Percentiles rank a stretch among this genome's conserved stretches.
Evolutionary conservation across 202 grass and related monocot species (phyloP).

Genomic region (Eragrostis tef): DNA sequence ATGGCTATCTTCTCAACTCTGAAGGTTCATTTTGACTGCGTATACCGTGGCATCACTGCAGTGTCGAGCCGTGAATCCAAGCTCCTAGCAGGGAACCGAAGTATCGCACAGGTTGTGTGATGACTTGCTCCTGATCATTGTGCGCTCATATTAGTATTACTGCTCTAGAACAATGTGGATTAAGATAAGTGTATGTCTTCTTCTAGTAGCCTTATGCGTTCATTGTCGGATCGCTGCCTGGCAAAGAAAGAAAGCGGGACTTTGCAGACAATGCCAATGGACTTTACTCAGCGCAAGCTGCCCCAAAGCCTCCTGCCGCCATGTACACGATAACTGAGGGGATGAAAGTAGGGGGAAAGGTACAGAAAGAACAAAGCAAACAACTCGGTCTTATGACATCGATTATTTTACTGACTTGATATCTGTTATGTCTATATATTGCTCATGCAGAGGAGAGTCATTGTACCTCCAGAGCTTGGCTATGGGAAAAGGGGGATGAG

Average conservation of each 20-base stretch:
- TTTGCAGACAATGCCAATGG: slow-evolving; percentile 85
- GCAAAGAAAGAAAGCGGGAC: slow-evolving; percentile 87
- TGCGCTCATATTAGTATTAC: neutral
- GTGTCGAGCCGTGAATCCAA: slow-evolving; percentile 90
- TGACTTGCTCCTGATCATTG: slow-evolving; percentile 10
- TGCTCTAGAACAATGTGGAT: slow-evolving; percentile 3
- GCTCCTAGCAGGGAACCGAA: slow-evolving; percentile 83
- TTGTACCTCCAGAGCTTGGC: slow-evolving; percentile 78
- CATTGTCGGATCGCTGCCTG: slow-evolving; percentile 78
- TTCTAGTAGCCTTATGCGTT: slow-evolving; percentile 99
- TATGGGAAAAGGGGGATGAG: slow-evolving; percentile 74
- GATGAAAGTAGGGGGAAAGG: slow-evolving; percentile 96
- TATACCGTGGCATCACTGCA: slow-evolving; percentile 80
- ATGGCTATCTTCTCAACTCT: neutral
- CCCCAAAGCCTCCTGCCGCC: slow-evolving; percentile 75
- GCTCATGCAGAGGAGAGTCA: slow-evolving; percentile 69
- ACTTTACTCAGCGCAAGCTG: slow-evolving; percentile 79
- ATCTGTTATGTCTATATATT: slow-evolving; percentile 10
- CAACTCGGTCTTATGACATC: neutral
- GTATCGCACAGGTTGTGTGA: slow-evolving; percentile 81
- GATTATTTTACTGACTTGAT: neutral
- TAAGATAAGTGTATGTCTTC: slow-evolving; percentile 49
- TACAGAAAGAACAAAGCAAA: slow-evolving; percentile 27
- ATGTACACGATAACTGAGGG: slow-evolving; percentile 88
- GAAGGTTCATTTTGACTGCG: slow-evolving; percentile 91